Evolutionary conservation across 78 protist species (phyloP), one percentile per base, ranked within the genome.

Genomic region (Dictyostelium firmibasis): DNA sequence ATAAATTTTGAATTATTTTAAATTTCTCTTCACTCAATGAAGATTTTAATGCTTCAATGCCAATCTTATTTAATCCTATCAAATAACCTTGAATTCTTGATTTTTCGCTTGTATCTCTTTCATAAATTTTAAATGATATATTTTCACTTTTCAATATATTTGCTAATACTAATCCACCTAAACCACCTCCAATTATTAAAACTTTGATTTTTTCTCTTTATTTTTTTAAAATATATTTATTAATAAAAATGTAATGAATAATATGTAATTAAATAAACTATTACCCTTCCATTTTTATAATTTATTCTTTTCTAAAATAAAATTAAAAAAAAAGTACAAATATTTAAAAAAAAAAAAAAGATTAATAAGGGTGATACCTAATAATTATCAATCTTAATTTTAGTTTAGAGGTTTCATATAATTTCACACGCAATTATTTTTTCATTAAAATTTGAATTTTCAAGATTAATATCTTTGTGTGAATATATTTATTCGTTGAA

Each of bases 151-250:
- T 11, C 13, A 83, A 64, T 35, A 16, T 31, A 64, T 67, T 67
- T 8, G 88, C 88, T 67, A 83, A 62, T 20, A 83, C 53, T 13
- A 83, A 67, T 35, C 88, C 88, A 16, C 88, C 88, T 10, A 83
- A 33, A 35, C 88, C 88, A 3, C 69, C 88, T 3, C 88, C 88
- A 64, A 67, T 67, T 33, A 83, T 83, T 29, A 83, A 36, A 60
- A 83, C 78, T 62, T 57, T 83, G n/a, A 20, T 1, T 67, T 27
- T 67, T 27, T 67, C n/a, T 13, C 5, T n/a, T 64, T 64, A 3
- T 25, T 27, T 3, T 27, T 38, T 4, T 38, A 38, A 38, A 38
- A 38, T 38, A 4, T 38, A 4, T 38, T 38, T 38, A 38, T 38
- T 38, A 38, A 38, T 38, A 38, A 38, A 38, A 38, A n/a, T n/a